phyloP scores from a whole-genome alignment of 2,329 filamentous ascomycete genomes.

The Immersiporthe knoxdaviesiana region DNA sequence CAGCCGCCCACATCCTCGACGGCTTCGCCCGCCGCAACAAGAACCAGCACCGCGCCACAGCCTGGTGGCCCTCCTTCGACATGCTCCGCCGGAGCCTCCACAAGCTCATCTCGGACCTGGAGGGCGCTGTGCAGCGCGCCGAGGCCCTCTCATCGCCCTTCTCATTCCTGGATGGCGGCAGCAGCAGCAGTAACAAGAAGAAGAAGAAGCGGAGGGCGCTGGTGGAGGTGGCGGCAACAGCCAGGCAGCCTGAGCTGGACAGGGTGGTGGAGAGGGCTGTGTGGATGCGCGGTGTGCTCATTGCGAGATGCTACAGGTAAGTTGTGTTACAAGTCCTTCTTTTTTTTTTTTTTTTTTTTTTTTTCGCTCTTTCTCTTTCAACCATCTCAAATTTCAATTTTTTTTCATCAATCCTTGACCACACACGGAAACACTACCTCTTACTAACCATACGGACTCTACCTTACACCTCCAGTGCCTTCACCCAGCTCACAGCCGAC shows the following conservation, averaged over 20 bases:
- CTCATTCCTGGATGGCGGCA: slow-evolving; percentile 3
- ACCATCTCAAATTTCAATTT: background rate
- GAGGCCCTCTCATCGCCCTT: slow-evolving; percentile 15
- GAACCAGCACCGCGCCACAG: slow-evolving; percentile 82
- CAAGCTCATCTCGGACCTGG: slow-evolving; percentile 51
- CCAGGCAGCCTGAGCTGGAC: slow-evolving; percentile 23
- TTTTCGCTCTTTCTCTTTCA: background rate
- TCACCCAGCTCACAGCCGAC: slow-evolving; percentile 72
- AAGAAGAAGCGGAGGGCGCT: slow-evolving; percentile 18
- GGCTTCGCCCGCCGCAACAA: slow-evolving; percentile 81
- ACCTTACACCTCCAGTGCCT: slow-evolving; percentile 55
- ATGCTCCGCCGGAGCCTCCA: slow-evolving; percentile 69
- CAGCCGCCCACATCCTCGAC: slow-evolving; percentile 62
- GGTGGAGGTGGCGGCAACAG: background rate
- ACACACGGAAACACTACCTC: background rate
- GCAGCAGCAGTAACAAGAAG: background rate
- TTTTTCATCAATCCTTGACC: no score
- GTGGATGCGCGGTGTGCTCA: slow-evolving; percentile 46
- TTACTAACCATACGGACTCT: background rate
- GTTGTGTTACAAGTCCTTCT: slow-evolving; percentile 33
- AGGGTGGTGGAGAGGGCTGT: slow-evolving; percentile 35
- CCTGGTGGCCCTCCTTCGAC: slow-evolving; percentile 79
- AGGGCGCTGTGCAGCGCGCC: slow-evolving; percentile 32
- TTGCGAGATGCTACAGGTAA: slow-evolving; percentile 50
- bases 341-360: background rate